Evolutionary conservation across 1,139 yeast genomes (phyloP).

Genomic region (Candida neerlandica): DNA sequence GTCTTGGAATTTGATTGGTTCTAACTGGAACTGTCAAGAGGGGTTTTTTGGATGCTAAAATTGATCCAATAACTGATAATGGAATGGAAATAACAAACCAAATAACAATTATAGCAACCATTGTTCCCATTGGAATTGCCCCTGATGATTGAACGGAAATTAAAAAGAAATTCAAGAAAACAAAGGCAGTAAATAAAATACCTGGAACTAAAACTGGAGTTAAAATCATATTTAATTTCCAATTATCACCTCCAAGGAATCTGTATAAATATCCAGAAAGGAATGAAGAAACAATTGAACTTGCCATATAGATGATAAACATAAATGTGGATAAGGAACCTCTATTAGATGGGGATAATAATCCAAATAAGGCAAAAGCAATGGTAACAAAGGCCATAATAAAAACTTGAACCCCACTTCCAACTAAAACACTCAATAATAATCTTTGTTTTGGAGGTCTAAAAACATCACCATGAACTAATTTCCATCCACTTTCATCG

Average conservation of each 20-base stretch:
- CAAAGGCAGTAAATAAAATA: conserved; percentile 58
- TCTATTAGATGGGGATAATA: conserved; percentile 91
- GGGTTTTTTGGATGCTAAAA: conserved; percentile 70
- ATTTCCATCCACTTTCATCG: conserved; percentile 97
- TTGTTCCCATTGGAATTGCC: conserved; percentile 91
- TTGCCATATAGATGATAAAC: conserved; percentile 78
- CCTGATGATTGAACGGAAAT: conserved; percentile 83
- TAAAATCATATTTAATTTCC: conserved; percentile 82
- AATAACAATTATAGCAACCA: conserved; percentile 75
- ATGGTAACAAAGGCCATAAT: conserved; percentile 77
- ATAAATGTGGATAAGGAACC: conserved; percentile 90
- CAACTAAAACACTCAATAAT: conserved; percentile 77
- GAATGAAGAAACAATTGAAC: conserved; percentile 81
- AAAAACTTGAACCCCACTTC: conserved; percentile 86
- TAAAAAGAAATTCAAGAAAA: conserved; percentile 80
- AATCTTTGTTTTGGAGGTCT: conserved; percentile 76
- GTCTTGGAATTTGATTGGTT: conserved; percentile 93
- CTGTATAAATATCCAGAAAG: conserved; percentile 85
- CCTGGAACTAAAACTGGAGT: conserved; percentile 91
- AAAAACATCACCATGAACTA: conserved; percentile 94
- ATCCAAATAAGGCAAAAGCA: conserved; percentile 82
- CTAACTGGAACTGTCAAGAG: conserved; percentile 72
- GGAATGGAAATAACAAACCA: conserved; percentile 92
- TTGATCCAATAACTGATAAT: conserved; percentile 76
- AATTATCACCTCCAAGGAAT: conserved; percentile 87